Conservation (phyloP, 2,329 filamentous ascomycete genomes). For the Aspergillus persii region DNA sequence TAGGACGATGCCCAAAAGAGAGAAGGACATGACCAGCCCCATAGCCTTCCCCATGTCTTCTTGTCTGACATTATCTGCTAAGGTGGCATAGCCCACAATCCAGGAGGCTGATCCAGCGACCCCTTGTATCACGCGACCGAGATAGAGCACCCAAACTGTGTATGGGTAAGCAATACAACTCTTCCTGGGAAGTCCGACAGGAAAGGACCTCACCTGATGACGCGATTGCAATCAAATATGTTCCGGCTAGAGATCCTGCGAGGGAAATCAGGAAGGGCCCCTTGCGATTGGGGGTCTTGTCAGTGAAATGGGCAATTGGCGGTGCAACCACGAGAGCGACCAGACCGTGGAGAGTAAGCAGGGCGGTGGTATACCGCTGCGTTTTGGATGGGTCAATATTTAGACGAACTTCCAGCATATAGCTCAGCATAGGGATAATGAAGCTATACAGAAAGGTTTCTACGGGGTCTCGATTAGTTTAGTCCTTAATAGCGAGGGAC, state of each 20-base stretch:
- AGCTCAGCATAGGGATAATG: conserved; percentile 32
- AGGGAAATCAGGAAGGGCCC: conserved; percentile 25
- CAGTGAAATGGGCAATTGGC: conserved; percentile 28
- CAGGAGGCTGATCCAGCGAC: conserved; percentile 29
- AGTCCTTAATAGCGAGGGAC: too few species aligned
- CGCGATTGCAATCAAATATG: conserved; percentile 22
- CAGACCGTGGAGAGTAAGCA: conserved; percentile 28
- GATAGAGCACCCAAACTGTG: conserved; percentile 22
- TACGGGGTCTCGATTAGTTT: conserved; percentile 6
- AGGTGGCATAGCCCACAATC: conserved; percentile 31
- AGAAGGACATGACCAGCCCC: conserved; percentile 25
- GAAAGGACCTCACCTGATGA: conserved; percentile 15
- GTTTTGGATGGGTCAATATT: conserved; percentile 21
- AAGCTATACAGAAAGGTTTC: conserved; percentile 36
- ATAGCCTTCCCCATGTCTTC: conserved; percentile 27
- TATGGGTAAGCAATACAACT: too few species aligned
- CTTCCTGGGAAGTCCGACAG: too few species aligned
- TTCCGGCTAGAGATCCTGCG: conserved; percentile 24
- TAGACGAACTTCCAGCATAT: conserved; percentile 31
- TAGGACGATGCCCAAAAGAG: conserved; percentile 25
- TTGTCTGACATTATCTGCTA: conserved; percentile 27
- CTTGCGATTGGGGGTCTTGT: conserved; percentile 24
- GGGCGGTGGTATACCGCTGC: conserved; percentile 22
- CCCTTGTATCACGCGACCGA: conserved; percentile 30
- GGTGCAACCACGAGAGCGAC: conserved; percentile 22